Conservation (phyloP, 2,329 filamentous ascomycete species). For the Ophiostoma triangulosporum region DNA sequence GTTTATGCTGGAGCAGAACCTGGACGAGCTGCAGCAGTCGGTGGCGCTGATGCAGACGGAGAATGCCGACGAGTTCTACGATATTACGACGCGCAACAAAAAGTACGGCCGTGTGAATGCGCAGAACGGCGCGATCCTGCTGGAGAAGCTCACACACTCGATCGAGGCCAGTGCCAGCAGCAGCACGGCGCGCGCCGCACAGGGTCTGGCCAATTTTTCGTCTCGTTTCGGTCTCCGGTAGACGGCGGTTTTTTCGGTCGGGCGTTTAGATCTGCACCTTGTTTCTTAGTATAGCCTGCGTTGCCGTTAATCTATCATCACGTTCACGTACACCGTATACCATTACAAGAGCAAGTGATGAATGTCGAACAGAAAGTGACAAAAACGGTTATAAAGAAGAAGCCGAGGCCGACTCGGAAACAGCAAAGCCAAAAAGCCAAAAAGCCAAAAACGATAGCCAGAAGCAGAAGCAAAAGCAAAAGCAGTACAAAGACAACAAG, state of each 20-base stretch:
- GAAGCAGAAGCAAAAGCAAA: not conserved
- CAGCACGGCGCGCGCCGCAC: slow-evolving; percentile 40
- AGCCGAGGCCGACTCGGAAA: not conserved
- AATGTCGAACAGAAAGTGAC: not conserved
- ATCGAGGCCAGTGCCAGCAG: slow-evolving; percentile 29
- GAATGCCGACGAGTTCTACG: slow-evolving; percentile 94
- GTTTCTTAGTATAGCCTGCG: not conserved
- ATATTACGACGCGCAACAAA: slow-evolving; percentile 76
- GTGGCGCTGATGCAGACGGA: slow-evolving; percentile 75
- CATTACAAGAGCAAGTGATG: not conserved
- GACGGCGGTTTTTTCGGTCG: not conserved
- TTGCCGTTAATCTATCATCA: not conserved
- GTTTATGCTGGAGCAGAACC: slow-evolving; percentile 72
- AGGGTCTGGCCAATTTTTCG: slow-evolving; percentile 57
- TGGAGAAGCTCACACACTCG: slow-evolving; percentile 75
- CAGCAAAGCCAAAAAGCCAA: not conserved
- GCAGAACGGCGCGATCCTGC: slow-evolving; percentile 69
- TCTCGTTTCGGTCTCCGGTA: slow-evolving; percentile 56
- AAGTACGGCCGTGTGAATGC: slow-evolving; percentile 91
- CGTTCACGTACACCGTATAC: too few relatives aligned
- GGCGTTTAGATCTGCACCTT: not conserved
- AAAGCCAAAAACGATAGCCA: not conserved
- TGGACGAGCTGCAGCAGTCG: slow-evolving; percentile 90
- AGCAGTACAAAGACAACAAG: not conserved
- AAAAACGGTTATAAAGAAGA: not conserved